Evolutionary conservation across 495 filamentous ascomycete genomes (phyloP).

Genomic region (Podospora fimiseda): DNA sequence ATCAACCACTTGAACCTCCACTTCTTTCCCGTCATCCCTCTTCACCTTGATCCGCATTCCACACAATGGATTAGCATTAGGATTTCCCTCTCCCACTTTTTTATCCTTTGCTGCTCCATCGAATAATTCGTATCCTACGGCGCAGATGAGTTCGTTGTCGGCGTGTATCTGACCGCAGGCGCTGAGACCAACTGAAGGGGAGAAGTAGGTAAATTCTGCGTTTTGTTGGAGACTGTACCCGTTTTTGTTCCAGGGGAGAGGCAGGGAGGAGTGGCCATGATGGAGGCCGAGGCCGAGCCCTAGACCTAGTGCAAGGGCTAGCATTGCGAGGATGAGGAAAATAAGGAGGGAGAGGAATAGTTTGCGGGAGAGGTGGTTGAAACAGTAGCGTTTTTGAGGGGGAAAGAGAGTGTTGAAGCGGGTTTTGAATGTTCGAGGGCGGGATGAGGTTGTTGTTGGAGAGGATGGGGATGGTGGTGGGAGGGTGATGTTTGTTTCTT

Average conservation of each 20-base stretch:
- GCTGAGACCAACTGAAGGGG: not conserved
- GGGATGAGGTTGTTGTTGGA: not conserved
- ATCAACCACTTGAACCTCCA: slow-evolving; percentile 70
- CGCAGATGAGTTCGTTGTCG: not conserved
- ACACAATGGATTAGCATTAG: slow-evolving; percentile 67
- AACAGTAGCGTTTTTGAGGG: not conserved
- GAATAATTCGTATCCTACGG: not conserved
- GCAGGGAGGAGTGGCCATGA: not conserved
- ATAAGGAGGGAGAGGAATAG: not conserved
- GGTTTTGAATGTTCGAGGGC: not conserved
- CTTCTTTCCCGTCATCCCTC: slow-evolving; percentile 48
- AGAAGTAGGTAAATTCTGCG: not conserved
- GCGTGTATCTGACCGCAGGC: not conserved
- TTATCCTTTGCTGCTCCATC: not conserved
- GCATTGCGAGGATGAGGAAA: not conserved
- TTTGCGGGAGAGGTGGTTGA: not conserved
- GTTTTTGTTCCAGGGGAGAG: not conserved
- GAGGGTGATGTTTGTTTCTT: not conserved
- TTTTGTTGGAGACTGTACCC: not conserved
- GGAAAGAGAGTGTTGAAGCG: not conserved
- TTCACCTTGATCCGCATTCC: slow-evolving; percentile 54
- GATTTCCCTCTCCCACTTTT: slow-evolving; percentile 29
- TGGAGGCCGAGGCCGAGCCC: not conserved
- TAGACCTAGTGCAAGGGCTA: not conserved
- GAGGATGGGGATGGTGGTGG: too few relatives aligned